phyloP scores from a whole-genome alignment of 2,329 filamentous ascomycete species.

The Diaporthe sp. region DNA sequence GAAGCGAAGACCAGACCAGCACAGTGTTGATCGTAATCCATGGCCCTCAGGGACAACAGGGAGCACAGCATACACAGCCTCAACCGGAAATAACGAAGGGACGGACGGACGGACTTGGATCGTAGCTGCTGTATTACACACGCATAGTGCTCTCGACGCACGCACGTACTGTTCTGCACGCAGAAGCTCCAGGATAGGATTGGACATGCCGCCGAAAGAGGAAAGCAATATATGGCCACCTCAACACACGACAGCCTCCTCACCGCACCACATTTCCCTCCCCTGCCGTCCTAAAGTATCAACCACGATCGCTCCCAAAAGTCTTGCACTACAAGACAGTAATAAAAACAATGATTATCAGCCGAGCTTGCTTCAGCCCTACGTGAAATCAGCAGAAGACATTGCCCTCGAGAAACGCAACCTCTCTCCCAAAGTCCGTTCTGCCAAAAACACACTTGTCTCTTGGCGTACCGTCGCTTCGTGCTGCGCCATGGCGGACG shows the following conservation, averaged over 20 bases:
- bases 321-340: constrained; percentile 17
- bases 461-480: constrained; percentile 10
- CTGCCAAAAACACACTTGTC: not conserved
- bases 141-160: constrained; percentile 7
- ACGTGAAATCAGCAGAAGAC: not conserved
- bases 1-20: not conserved
- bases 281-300: not conserved
- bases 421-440: not conserved
- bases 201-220: not conserved
- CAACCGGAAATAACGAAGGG: constrained; percentile 24
- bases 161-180: not conserved
- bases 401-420: not conserved
- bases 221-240: not conserved
- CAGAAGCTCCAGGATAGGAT: not conserved
- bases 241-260: not conserved
- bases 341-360: constrained; percentile 1
- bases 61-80: constrained; percentile 11
- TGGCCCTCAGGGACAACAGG: constrained; percentile 3
- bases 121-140: constrained; percentile 20
- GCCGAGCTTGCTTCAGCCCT: not conserved
- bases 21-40: constrained; percentile 22
- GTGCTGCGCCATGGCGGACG: constrained; percentile 17
- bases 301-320: not conserved
- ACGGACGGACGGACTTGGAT: constrained; percentile 1
- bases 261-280: not conserved